Evolutionary conservation across 129 eudicot species (phyloP).

Genomic region (Centella asiatica): DNA sequence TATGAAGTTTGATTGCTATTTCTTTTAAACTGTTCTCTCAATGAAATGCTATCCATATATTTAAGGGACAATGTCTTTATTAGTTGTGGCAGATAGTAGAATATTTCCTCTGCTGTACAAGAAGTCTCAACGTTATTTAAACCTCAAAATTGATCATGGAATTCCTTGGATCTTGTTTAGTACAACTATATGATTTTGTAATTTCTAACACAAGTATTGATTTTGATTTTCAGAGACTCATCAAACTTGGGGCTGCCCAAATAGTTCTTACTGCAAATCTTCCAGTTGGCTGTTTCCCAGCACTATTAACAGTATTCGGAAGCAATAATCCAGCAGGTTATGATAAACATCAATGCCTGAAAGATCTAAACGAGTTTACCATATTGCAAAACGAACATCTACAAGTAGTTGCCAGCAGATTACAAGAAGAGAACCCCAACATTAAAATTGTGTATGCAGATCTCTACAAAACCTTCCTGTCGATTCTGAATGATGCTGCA

Average conservation of each 20-base stretch:
- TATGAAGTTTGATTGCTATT: too few relatives aligned
- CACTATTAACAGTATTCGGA: conserved; percentile 2
- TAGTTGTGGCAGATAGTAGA: too few relatives aligned
- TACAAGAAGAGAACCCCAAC: conserved; percentile 5
- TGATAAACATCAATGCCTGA: conserved; percentile 8
- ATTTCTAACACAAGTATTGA: too few relatives aligned
- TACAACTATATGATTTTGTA: too few relatives aligned
- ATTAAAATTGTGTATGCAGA: conserved; percentile 10
- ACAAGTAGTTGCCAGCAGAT: neutral
- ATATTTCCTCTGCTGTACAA: too few relatives aligned
- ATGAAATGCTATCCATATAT: too few relatives aligned
- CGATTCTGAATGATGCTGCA: conserved; percentile 6
- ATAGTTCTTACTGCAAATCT: conserved; percentile 15
- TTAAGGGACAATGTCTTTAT: too few relatives aligned
- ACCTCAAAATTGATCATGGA: too few relatives aligned
- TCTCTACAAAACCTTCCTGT: conserved; percentile 21
- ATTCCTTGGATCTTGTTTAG: too few relatives aligned
- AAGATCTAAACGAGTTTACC: conserved; percentile 6
- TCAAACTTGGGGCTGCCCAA: conserved; percentile 17
- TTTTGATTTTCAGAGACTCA: conserved; percentile 9
- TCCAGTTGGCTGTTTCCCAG: conserved; percentile 14
- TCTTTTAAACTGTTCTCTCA: too few relatives aligned
- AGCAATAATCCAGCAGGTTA: neutral
- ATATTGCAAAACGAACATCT: conserved; percentile 11
- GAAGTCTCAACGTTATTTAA: too few relatives aligned